Base-by-base conservation (phyloP, 768 basidiomycete species). In the Leccinum boreale region DNA sequence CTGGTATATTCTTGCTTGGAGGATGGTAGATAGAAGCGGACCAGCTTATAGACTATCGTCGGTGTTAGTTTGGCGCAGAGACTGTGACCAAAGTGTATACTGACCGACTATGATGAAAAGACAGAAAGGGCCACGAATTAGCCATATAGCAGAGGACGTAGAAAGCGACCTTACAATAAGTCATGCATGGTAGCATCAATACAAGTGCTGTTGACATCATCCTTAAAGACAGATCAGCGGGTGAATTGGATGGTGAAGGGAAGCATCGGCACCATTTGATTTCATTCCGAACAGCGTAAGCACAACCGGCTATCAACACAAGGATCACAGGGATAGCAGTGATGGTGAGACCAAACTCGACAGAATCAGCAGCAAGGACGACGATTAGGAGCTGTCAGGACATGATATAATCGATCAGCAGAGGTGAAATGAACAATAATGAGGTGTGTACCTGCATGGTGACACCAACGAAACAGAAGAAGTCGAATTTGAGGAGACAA, bases 401-500 rank as follows among this genome's bases (percentile, higher is more conserved):
- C 2, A 52, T 17, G 11, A 31, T 39, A 19, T 60, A 45, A 46
- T 21, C 6, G 21, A 12, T 33, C 23, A 23, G 17, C 42, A 21
- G 11, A 49, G 10, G 58, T 24, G 3, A 21, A 36, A 23, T n/a
- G n/a, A 26, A 42, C 7, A 21, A 28, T 4, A 50, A 23, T 1
- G 24, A n/a, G 42, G 15, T n/a, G 31, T 73, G 50, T 52, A 83
- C 91, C 84, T 94, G 92, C 82, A 92, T 92, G 3, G 92, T 92
- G 24, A 93, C 86, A n/a, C 87, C 92, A 23, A 81, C 79, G 68
- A 94, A 93, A 70, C 82, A 85, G 77, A 94, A 94, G 72, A 92
- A 94, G 70, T 94, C 91, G 70, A 94, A 92, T 70, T 93, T 94
- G 64, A 94, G 82, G 53, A 94, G 79, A 67, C 90, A 92, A 50